Conservation (phyloP, 2,329 filamentous ascomycete genomes). For the Claviceps humidiphila region DNA sequence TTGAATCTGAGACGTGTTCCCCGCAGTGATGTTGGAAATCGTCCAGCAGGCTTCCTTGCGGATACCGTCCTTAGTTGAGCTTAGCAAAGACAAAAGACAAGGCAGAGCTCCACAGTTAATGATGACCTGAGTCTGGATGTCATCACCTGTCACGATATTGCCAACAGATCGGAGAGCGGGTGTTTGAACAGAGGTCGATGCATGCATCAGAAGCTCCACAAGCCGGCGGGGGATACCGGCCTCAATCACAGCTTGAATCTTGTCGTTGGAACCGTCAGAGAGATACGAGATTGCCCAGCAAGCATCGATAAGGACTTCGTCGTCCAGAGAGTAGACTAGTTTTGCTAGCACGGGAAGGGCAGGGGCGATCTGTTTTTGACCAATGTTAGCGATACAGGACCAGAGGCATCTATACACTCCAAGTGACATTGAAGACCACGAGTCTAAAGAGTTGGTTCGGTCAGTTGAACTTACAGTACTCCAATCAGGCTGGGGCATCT, state of each 20-base stretch:
- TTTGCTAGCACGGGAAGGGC: conserved; percentile 92
- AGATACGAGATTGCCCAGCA: conserved; percentile 99
- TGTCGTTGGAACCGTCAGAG: conserved; percentile 95
- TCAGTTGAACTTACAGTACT: conserved; percentile 53
- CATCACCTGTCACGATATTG: conserved; percentile 97
- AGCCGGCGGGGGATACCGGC: conserved; percentile 92
- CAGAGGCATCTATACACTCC: too few relatives aligned
- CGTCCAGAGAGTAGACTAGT: conserved; percentile 94
- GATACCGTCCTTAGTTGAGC: conserved; percentile 96
- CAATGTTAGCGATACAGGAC: too few relatives aligned
- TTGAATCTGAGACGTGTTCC: conserved; percentile 96
- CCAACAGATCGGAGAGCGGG: conserved; percentile 93
- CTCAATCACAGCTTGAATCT: conserved; percentile 98
- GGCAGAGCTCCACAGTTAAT: conserved; percentile 95
- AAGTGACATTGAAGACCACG: too few relatives aligned
- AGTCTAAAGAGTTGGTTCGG: neutral
- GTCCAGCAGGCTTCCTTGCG: conserved; percentile 99
- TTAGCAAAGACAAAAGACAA: conserved; percentile 82
- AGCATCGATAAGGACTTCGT: conserved; percentile 95
- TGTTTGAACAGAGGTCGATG: conserved; percentile 95
- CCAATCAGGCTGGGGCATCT: conserved; percentile 98
- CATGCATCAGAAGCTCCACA: conserved; percentile 95
- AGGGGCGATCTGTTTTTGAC: conserved; percentile 60
- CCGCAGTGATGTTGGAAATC: conserved; percentile 96
- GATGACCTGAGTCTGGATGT: conserved; percentile 97